A percentile compares a stretch with the other conserved stretches of the same genome.
Evolutionary conservation across 192 early-diverging fungal genomes (phyloP).

Genomic region (Coemansia interrupta): DNA sequence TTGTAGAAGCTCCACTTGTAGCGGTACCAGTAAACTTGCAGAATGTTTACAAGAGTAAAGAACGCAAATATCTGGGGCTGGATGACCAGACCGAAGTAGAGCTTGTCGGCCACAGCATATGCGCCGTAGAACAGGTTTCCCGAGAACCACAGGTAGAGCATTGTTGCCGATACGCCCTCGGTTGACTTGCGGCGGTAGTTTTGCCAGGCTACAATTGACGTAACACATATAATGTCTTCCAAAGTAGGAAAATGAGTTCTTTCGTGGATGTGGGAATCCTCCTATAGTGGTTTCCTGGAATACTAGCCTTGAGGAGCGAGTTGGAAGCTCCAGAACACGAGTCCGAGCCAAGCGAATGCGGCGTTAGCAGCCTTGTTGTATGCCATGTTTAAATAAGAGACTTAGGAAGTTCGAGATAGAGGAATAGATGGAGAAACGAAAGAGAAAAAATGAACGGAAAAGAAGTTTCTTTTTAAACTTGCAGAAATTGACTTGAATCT

Average conservation of each 20-base stretch:
- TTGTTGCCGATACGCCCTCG: conserved; percentile 38
- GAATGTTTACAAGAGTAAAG: conserved; percentile 44
- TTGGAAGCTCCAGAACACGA: conserved; percentile 52
- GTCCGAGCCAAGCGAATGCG: conserved; percentile 46
- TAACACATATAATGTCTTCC: not conserved
- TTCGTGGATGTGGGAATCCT: conserved; percentile 7
- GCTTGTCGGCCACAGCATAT: conserved; percentile 31
- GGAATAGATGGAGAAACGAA: not conserved
- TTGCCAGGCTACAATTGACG: conserved; percentile 44
- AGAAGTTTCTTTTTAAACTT: not conserved
- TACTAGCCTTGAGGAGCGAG: conserved; percentile 54
- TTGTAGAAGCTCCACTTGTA: conserved; percentile 18
- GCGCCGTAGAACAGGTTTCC: conserved; percentile 48
- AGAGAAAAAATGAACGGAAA: not conserved
- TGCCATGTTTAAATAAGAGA: conserved; percentile 16
- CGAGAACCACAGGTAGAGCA: conserved; percentile 49
- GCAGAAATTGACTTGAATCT: not conserved
- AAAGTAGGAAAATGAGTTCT: conserved; percentile 14
- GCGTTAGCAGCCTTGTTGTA: conserved; percentile 44
- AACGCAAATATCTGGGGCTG: conserved; percentile 50
- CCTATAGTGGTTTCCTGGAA: conserved; percentile 1
- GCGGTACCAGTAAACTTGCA: conserved; percentile 45
- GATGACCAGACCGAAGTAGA: conserved; percentile 44
- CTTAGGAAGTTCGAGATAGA: not conserved
- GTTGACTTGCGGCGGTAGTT: conserved; percentile 49